Evolutionary conservation across 1,284 basidiomycete species (phyloP).

Genomic region (Phellinidium pouzarii): DNA sequence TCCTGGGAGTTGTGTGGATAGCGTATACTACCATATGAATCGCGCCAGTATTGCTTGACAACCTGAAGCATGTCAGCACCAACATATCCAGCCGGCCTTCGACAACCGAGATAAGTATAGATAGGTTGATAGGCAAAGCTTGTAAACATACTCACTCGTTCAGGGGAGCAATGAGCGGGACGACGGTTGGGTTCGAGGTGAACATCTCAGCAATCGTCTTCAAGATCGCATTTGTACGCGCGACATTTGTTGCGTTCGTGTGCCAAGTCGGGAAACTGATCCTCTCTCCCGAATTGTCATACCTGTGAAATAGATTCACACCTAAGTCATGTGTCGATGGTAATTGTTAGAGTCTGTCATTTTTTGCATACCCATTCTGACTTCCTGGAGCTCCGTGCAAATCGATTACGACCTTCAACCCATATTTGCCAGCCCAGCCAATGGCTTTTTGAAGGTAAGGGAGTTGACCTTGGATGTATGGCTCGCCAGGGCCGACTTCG

Average conservation of each 20-base stretch:
- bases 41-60: slow-evolving; percentile 65
- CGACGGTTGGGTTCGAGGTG: slow-evolving; percentile 46
- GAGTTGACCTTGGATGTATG: slow-evolving; percentile 77
- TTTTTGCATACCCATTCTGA: slow-evolving; percentile 65
- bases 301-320: slow-evolving; percentile 37
- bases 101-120: not conserved
- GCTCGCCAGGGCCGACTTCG: slow-evolving; percentile 73
- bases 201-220: slow-evolving; percentile 58
- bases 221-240: slow-evolving; percentile 66
- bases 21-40: slow-evolving; percentile 69
- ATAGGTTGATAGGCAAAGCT: not conserved
- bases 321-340: not conserved
- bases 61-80: slow-evolving; percentile 47
- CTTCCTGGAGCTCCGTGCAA: slow-evolving; percentile 81
- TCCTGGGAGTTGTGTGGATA: slow-evolving; percentile 55
- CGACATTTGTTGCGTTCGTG: slow-evolving; percentile 54
- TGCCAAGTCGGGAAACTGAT: slow-evolving; percentile 66
- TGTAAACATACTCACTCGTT: slow-evolving; percentile 54
- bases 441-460: slow-evolving; percentile 70
- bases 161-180: slow-evolving; percentile 68
- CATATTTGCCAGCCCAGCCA: slow-evolving; percentile 69
- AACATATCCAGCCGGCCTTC: slow-evolving; percentile 73
- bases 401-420: slow-evolving; percentile 78
- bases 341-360: not conserved
- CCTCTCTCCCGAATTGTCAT: slow-evolving; percentile 80